A percentile compares a stretch with the other conserved stretches of the same genome.
Evolutionary conservation across 2,329 filamentous ascomycete species (phyloP).

Genomic region (Rutstroemia sydowiana): DNA sequence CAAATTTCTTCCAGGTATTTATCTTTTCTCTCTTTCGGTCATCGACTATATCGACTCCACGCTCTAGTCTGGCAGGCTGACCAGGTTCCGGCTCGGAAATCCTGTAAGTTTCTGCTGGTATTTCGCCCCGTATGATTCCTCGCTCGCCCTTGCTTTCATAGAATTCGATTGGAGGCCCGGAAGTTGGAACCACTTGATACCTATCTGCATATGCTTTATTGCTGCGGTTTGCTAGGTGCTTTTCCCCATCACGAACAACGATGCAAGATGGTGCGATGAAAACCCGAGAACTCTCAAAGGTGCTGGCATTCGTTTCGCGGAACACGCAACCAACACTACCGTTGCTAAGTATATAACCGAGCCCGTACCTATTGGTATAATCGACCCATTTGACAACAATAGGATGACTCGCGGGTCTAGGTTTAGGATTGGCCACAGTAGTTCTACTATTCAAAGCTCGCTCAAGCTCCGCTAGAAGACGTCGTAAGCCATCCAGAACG

Average conservation of each 20-base stretch:
- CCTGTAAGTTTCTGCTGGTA: conserved; percentile 56
- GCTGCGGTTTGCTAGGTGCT: conserved; percentile 56
- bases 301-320: conserved; percentile 42
- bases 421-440: conserved; percentile 52
- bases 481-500: conserved; percentile 47
- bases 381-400: conserved; percentile 79
- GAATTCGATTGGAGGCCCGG: conserved; percentile 56
- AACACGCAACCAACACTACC: conserved; percentile 68
- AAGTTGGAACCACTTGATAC: conserved; percentile 57
- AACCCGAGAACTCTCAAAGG: conserved; percentile 40
- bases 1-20: conserved; percentile 66
- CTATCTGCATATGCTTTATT: conserved; percentile 49
- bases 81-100: conserved; percentile 49
- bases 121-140: conserved; percentile 56
- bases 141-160: conserved; percentile 63
- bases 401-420: conserved; percentile 49
- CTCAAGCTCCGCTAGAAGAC: conserved; percentile 54
- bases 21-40: conserved; percentile 59
- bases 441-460: conserved; percentile 55
- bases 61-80: conserved; percentile 51
- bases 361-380: conserved; percentile 79
- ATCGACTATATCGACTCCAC: conserved; percentile 58
- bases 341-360: conserved; percentile 77
- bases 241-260: conserved; percentile 63
- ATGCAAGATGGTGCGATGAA: conserved; percentile 63